Evolutionary conservation across 2,329 filamentous ascomycete genomes (phyloP).

Genomic region (Alternaria alternata): DNA sequence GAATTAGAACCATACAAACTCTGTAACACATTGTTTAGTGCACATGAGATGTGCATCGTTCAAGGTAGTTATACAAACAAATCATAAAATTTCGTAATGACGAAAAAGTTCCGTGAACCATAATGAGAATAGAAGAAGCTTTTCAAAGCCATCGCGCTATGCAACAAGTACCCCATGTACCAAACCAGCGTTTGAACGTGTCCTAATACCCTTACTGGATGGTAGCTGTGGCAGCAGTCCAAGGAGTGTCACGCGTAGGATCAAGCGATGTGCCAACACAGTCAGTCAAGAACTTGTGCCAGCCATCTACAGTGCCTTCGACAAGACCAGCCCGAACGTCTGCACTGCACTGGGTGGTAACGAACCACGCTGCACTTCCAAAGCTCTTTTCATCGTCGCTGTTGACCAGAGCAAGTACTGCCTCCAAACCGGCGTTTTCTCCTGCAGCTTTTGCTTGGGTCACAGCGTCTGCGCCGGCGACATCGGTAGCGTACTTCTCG

Average conservation of each 20-base stretch:
- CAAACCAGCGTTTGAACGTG: not conserved
- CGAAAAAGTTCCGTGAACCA: not conserved
- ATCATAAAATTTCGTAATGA: not conserved
- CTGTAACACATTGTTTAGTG: not conserved
- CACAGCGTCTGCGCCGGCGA: slow-evolving; percentile 49
- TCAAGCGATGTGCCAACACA: slow-evolving; percentile 63
- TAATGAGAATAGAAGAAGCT: not conserved
- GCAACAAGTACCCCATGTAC: not conserved
- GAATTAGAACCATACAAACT: not conserved
- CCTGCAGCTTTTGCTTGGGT: slow-evolving; percentile 42
- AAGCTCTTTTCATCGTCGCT: slow-evolving; percentile 59
- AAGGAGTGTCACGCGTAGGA: slow-evolving; percentile 58
- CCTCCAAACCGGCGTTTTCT: slow-evolving; percentile 46
- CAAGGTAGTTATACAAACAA: not conserved
- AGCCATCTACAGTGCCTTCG: slow-evolving; percentile 59
- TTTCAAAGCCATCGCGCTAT: not conserved
- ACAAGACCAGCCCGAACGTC: slow-evolving; percentile 56
- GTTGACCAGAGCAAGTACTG: slow-evolving; percentile 62
- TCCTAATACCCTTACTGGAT: slow-evolving; percentile 24
- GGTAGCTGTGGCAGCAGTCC: slow-evolving; percentile 54
- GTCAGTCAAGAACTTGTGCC: slow-evolving; percentile 60
- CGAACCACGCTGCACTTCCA: slow-evolving; percentile 68
- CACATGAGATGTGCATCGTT: not conserved
- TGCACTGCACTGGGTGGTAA: slow-evolving; percentile 62
- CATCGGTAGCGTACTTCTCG: slow-evolving; percentile 61